Evolutionary conservation across 2,329 filamentous ascomycete genomes (phyloP).

Genomic region (Elsinoe australis): DNA sequence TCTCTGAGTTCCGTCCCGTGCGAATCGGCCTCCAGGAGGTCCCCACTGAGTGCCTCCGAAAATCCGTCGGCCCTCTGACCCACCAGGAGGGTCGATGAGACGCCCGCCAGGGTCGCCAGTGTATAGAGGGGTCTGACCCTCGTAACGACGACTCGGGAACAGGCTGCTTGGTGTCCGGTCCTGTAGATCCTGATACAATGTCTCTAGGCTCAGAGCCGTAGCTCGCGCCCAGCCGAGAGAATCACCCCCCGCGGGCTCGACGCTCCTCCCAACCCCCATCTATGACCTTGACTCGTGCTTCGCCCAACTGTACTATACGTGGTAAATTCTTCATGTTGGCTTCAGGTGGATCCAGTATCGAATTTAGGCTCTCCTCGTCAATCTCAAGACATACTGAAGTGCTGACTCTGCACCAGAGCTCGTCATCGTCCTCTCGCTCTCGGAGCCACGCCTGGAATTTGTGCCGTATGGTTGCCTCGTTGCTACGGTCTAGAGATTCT

Average conservation of each 20-base stretch:
- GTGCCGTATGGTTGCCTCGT: background rate
- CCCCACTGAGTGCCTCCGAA: slow-evolving; percentile 7
- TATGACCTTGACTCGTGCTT: background rate
- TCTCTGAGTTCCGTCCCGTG: background rate
- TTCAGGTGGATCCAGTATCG: background rate
- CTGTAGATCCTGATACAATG: background rate
- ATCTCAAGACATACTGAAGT: background rate
- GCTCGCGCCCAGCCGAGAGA: slow-evolving; percentile 1
- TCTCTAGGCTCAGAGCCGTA: background rate
- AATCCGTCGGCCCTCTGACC: background rate
- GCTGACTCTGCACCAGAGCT: background rate
- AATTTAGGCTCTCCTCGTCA: slow-evolving; percentile 1
- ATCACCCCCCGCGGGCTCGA: background rate
- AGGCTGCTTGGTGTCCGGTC: background rate
- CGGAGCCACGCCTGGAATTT: background rate
- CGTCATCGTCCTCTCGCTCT: background rate
- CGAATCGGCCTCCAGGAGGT: background rate
- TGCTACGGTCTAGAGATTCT: background rate
- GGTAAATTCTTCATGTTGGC: background rate
- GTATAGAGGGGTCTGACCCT: slow-evolving; percentile 2
- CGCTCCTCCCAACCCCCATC: background rate
- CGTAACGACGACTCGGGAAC: background rate
- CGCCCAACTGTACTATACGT: background rate
- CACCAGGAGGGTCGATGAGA: slow-evolving; percentile 2
- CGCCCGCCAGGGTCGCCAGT: background rate